phyloP scores from a whole-genome alignment of 768 basidiomycete genomes.

The Tulasnella sp. region DNA sequence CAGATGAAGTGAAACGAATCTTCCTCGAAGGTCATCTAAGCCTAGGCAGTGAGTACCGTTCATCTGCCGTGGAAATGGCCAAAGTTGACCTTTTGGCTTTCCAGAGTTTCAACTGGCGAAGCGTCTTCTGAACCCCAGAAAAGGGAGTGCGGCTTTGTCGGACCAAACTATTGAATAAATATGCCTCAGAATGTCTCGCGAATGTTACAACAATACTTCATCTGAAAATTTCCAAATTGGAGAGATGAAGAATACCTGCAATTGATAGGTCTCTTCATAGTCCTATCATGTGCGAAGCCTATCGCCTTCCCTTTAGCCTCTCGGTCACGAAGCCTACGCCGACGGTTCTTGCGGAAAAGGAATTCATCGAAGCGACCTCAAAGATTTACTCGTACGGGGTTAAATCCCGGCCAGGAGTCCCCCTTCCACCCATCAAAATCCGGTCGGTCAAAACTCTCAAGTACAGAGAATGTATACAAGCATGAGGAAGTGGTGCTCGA shows the following conservation, averaged over 20 bases:
- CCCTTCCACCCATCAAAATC: conserved; percentile 88
- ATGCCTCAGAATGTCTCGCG: conserved; percentile 73
- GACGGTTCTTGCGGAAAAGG: conserved; percentile 62
- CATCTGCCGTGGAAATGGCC: not conserved
- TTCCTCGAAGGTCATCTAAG: conserved; percentile 84
- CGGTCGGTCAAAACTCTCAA: conserved; percentile 83
- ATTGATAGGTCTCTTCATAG: conserved; percentile 58
- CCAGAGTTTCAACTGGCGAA: conserved; percentile 67
- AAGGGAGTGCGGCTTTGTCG: conserved; percentile 47
- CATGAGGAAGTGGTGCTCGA: conserved; percentile 91
- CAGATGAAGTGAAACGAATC: conserved; percentile 69
- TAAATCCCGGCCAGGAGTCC: conserved; percentile 64
- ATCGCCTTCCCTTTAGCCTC: conserved; percentile 49
- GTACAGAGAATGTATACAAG: conserved; percentile 81
- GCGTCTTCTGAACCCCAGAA: conserved; percentile 51
- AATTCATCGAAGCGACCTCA: conserved; percentile 97
- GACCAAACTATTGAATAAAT: conserved; percentile 62
- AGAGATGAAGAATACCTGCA: conserved; percentile 95
- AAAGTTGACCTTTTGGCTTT: not conserved
- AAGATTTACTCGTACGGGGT: conserved; percentile 91
- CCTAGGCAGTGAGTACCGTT: conserved; percentile 69
- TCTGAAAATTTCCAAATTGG: conserved; percentile 89
- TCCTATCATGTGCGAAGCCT: conserved; percentile 26
- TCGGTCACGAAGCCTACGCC: conserved; percentile 65
- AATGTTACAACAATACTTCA: conserved; percentile 92